Conservation (phyloP, 306 rosid genomes). For the Herpetospermum pedunculosum region DNA sequence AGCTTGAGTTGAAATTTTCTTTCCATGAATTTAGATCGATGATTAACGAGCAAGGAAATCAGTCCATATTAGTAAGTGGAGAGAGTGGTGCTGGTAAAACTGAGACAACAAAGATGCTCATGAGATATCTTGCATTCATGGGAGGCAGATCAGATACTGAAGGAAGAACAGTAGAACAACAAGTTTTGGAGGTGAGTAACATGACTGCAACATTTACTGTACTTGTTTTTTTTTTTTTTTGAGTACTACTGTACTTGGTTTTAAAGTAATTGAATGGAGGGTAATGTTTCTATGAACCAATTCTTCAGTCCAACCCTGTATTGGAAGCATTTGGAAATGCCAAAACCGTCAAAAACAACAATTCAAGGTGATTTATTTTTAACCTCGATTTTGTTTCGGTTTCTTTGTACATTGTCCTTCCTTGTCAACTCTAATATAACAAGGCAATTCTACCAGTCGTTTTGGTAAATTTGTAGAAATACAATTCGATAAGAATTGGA, state of each 20-base stretch:
- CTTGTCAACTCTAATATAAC: slow-evolving; percentile 13
- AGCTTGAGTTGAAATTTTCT: neutral
- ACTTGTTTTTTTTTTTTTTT: neutral
- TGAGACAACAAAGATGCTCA: slow-evolving; percentile 82
- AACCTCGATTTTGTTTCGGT: neutral
- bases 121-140: slow-evolving; percentile 85
- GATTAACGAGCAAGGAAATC: slow-evolving; percentile 72
- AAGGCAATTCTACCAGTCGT: slow-evolving; percentile 41
- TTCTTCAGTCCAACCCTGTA: slow-evolving; percentile 80
- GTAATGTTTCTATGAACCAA: slow-evolving; percentile 16
- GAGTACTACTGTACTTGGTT: neutral
- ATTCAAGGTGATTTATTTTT: slow-evolving; percentile 51
- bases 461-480: slow-evolving; percentile 87
- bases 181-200: slow-evolving; percentile 76
- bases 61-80: slow-evolving; percentile 82
- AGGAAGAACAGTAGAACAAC: slow-evolving; percentile 82
- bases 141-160: slow-evolving; percentile 75
- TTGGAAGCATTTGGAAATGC: slow-evolving; percentile 90
- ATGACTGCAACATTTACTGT: neutral
- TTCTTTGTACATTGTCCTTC: neutral
- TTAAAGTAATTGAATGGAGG: slow-evolving; percentile 5
- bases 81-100: slow-evolving; percentile 95
- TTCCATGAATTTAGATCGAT: slow-evolving; percentile 41
- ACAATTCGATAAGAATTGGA: slow-evolving; percentile 73
- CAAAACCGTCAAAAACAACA: slow-evolving; percentile 80